Evolutionary conservation across 495 filamentous ascomycete species (phyloP).

Genomic region (Trichoderma asperelloides): DNA sequence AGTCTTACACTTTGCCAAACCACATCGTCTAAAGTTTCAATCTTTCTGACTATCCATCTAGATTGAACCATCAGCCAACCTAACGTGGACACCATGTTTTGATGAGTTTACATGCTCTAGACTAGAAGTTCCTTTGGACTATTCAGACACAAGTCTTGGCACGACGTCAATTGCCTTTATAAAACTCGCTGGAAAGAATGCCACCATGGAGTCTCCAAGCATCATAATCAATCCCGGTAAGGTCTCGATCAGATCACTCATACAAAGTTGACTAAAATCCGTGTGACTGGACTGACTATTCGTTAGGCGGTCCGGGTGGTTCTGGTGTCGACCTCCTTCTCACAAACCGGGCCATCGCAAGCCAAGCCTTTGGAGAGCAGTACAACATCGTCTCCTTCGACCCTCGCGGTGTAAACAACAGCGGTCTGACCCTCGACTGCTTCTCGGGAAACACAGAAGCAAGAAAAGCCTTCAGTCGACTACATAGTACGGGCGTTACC

Average conservation of each 20-base stretch:
- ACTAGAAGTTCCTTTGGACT: constrained; percentile 38
- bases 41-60: constrained; percentile 21
- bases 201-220: constrained; percentile 17
- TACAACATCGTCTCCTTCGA: constrained; percentile 39
- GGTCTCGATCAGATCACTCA: constrained; percentile 14
- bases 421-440: constrained; percentile 30
- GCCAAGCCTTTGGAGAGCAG: constrained; percentile 27
- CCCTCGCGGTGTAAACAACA: constrained; percentile 34
- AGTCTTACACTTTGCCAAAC: constrained; percentile 22
- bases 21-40: constrained; percentile 14
- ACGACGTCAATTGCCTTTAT: constrained; percentile 26
- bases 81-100: constrained; percentile 29
- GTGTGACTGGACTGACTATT: constrained; percentile 14
- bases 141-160: constrained; percentile 15
- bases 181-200: constrained; percentile 25
- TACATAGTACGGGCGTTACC: constrained; percentile 34
- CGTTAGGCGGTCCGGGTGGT: constrained; percentile 33
- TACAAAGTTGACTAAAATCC: constrained; percentile 16
- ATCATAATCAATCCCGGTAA: constrained; percentile 28
- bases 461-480: constrained; percentile 31
- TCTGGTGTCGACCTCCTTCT: constrained; percentile 23
- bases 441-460: constrained; percentile 28
- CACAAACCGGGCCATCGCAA: constrained; percentile 5
- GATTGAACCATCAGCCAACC: constrained; percentile 21
- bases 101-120: constrained; percentile 31